A percentile compares a stretch with the other conserved stretches of the same genome.
These are phyloP conservation scores for Trametopsis cervina DNA, from an alignment of 768 basidiomycete species.

Conservation along the genomic window DNA sequence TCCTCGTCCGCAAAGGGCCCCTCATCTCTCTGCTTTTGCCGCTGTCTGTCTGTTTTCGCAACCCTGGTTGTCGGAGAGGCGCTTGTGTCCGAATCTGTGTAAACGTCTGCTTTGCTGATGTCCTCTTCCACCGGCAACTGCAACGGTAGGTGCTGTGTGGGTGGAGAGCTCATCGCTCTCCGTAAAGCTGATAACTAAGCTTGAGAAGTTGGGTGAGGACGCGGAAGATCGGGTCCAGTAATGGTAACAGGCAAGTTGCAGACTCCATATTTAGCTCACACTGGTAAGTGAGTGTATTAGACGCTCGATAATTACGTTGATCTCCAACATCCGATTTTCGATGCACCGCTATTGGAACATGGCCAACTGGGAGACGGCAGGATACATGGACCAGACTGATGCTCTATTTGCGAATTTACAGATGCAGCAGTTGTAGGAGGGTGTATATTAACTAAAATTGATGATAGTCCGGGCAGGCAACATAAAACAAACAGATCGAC, in stretches of 20 bases:
- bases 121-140: slow-evolving; percentile 42
- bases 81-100: slow-evolving; percentile 28
- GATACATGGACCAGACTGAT: too few species aligned
- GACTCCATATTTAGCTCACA: neutral
- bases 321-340: too few species aligned
- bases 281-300: too few species aligned
- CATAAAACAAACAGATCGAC: too few species aligned
- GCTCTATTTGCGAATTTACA: neutral
- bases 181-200: neutral
- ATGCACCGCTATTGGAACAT: too few species aligned
- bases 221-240: too few species aligned
- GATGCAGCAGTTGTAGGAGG: neutral
- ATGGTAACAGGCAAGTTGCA: neutral
- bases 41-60: slow-evolving; percentile 20
- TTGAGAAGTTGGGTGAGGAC: too few species aligned
- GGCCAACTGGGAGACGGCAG: too few species aligned
- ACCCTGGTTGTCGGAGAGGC: slow-evolving; percentile 1
- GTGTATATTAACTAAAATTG: neutral
- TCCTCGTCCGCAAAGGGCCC: slow-evolving; percentile 23
- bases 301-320: too few species aligned
- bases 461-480: neutral
- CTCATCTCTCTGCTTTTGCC: slow-evolving; percentile 24
- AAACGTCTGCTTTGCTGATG: slow-evolving; percentile 29
- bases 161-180: slow-evolving; percentile 9
- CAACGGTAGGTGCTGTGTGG: slow-evolving; percentile 24